Base-by-base conservation (phyloP, 805 yeast genomes). In the Candida khao-thaluensis region DNA sequence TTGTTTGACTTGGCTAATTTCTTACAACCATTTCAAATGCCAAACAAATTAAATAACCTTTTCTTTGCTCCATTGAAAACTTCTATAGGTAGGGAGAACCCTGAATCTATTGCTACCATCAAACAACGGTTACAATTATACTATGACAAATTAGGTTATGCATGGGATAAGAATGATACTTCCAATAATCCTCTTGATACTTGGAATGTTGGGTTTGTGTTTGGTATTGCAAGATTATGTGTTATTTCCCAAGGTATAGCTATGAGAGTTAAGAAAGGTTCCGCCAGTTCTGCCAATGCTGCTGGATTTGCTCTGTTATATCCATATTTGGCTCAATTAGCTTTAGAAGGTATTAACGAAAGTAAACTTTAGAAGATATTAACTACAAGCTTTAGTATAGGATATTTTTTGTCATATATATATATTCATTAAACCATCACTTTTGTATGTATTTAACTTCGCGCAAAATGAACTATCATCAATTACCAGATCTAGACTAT, bases 171-270 rank as follows among this genome's bases (percentile, higher is more conserved):
- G 2, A 37, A 47, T 7, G 65, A 62, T 28, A 52, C 66, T 1
- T 57, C 63, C 9, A 72, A 73, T 53, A 71, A 74, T 45, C 72
- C 79, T 1, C 38, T 52, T 5, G 64, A 61, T 26, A 56, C 54
- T 40, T 79, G 82, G 82, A 51, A 54, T 4, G 69, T 72, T 32
- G 84, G 82, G 1, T 66, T 62, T 10, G 79, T 76, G 2, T 79
- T 77, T 56, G 81, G 81, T 0, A 58, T 77, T 27, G 64, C 76
- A 26, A 59, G 85, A 16, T 62, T 78, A 14, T 66, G 74, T 42
- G 82, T 79, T 12, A 79, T 79, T 40, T 63, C 73, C 12, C 85
- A 79, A 46, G 85, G 85, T 2, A 77, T 79, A 35, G 79, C 78
- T 4, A 77, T 79, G 61, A 62, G 84, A 37, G 61, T 66, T 1